phyloP scores from a whole-genome alignment of 257 asterid species.

The Cordia subcordata region DNA sequence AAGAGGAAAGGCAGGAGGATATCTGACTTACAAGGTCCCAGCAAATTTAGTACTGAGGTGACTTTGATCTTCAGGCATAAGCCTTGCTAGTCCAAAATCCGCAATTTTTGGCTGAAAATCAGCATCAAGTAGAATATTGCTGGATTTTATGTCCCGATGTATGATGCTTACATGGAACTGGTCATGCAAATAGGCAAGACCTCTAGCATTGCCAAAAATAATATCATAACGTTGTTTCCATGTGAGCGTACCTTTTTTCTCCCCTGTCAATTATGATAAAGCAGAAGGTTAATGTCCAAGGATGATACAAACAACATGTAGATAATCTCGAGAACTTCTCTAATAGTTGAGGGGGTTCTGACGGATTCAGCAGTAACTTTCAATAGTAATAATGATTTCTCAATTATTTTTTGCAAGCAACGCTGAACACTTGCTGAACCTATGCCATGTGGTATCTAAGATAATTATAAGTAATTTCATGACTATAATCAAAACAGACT shows the following conservation, averaged over 20 bases:
- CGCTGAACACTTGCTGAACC: too few species aligned
- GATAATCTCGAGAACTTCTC: too few species aligned
- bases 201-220: slow-evolving; percentile 74
- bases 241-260: slow-evolving; percentile 48
- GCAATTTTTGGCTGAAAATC: slow-evolving; percentile 68
- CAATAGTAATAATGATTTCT: too few species aligned
- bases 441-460: too few species aligned
- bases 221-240: slow-evolving; percentile 80
- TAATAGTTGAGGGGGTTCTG: too few species aligned
- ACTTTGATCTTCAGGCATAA: slow-evolving; percentile 64
- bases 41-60: slow-evolving; percentile 90
- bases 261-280: slow-evolving; percentile 37
- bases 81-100: slow-evolving; percentile 81
- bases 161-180: slow-evolving; percentile 66
- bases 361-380: too few species aligned
- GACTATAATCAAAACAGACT: too few species aligned
- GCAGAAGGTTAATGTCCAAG: not conserved
- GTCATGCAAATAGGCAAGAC: slow-evolving; percentile 73
- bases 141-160: slow-evolving; percentile 75
- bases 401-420: too few species aligned
- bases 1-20: not conserved
- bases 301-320: too few species aligned
- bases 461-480: too few species aligned
- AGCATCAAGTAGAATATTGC: slow-evolving; percentile 61
- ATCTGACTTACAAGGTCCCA: slow-evolving; percentile 65